Conservation (phyloP, 2,329 filamentous ascomycete species). For the Xylariaceae sp. region DNA sequence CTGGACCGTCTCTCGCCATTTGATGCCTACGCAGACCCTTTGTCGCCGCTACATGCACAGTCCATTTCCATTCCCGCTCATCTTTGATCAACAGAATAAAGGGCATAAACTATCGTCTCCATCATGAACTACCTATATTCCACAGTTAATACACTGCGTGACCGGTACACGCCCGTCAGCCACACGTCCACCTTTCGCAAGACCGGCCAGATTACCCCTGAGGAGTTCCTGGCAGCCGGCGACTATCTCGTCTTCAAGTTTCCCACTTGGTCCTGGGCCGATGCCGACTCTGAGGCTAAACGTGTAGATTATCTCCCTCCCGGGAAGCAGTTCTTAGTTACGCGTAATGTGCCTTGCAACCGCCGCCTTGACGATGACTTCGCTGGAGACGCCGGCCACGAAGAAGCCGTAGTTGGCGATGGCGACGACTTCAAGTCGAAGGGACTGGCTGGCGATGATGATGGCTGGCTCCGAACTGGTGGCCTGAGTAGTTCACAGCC, state of each 20-base stretch:
- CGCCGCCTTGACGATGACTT: constrained; percentile 90
- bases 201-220: constrained; percentile 92
- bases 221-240: constrained; percentile 91
- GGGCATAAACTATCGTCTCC: constrained; percentile 11
- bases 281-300: constrained; percentile 74
- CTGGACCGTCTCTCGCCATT: neutral
- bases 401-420: constrained; percentile 80
- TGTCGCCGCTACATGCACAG: constrained; percentile 8
- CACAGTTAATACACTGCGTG: constrained; percentile 84
- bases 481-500: constrained; percentile 71
- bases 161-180: constrained; percentile 82
- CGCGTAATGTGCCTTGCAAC: constrained; percentile 89
- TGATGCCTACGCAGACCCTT: constrained; percentile 3
- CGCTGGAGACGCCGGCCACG: constrained; percentile 77
- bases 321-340: constrained; percentile 93
- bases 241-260: constrained; percentile 99
- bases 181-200: constrained; percentile 90
- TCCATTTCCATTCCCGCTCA: constrained; percentile 2
- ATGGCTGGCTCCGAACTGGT: constrained; percentile 88
- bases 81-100: neutral
- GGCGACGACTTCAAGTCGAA: constrained; percentile 58
- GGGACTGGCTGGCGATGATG: constrained; percentile 58
- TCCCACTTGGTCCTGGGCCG: constrained; percentile 94
- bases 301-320: constrained; percentile 75
- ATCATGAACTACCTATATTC: constrained; percentile 88